Evolutionary conservation across 2,329 filamentous ascomycete species (phyloP).

Genomic region (Mariannaea sp.): DNA sequence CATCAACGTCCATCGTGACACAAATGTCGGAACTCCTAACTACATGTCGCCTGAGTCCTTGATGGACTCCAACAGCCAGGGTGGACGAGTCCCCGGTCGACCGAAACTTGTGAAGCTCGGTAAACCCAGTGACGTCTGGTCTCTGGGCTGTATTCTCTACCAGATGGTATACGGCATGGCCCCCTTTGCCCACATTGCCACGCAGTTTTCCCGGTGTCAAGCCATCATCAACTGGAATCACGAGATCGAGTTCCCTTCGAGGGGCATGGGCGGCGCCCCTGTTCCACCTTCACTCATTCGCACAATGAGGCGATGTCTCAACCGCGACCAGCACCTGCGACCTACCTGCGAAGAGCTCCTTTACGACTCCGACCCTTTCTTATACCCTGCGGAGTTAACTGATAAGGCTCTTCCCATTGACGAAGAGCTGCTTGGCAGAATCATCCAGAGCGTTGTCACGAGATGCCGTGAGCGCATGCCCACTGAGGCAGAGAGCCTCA

Average conservation of each 20-base stretch:
- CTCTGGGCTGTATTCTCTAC: conserved; percentile 92
- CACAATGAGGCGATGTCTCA: conserved; percentile 67
- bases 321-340: conserved; percentile 64
- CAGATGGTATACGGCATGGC: conserved; percentile 98
- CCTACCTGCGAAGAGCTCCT: conserved; percentile 69
- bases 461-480: conserved; percentile 64
- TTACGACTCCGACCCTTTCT: conserved; percentile 62
- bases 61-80: conserved; percentile 76
- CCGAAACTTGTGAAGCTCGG: conserved; percentile 92
- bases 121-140: conserved; percentile 96
- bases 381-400: conserved; percentile 64
- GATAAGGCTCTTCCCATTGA: conserved; percentile 63
- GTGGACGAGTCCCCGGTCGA: conserved; percentile 46
- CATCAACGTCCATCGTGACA: conserved; percentile 95
- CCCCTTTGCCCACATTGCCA: conserved; percentile 89
- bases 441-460: conserved; percentile 66
- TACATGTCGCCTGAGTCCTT: conserved; percentile 98
- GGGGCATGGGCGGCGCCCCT: conserved; percentile 67
- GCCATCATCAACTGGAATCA: conserved; percentile 83
- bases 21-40: conserved; percentile 93
- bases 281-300: conserved; percentile 64
- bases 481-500: conserved; percentile 60
- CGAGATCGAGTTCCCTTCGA: conserved; percentile 71
- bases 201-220: conserved; percentile 84
- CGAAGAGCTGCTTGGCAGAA: conserved; percentile 64